Evolutionary conservation across 2,329 filamentous ascomycete species (phyloP), one percentile per base, ranked within the genome.

Genomic region (Aspergillus brunneoviolaceus): DNA sequence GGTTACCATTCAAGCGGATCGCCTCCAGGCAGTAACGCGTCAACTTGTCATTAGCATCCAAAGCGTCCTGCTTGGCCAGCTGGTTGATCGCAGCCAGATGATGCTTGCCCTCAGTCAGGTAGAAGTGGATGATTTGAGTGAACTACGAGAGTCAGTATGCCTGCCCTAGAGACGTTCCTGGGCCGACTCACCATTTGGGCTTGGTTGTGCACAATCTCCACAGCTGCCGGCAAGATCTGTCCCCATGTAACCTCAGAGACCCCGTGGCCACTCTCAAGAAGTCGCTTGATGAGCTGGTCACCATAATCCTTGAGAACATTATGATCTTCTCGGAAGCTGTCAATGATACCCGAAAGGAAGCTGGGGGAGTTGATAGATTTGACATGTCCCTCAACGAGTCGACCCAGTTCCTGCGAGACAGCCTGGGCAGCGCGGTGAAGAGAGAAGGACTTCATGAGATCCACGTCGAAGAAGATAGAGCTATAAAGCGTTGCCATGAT

Each of bases 21-120:
- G 87, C 89, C 74, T 91, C 91, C 79, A 89, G 81, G 49, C 85
- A 86, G 70, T 91, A 92, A 45, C 86, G 87, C 1, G 89, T 80
- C 2, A 94, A 80, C 35, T 84, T 77, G 1, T 85, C 81, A 63
- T 92, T 88, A 0, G 82, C 83, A 63, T 87, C 84, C 1, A 78
- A 78, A 0, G 82, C 78, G 4, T 85, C 80, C 45, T 82, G 71
- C 35, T 81, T 77, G 29, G 90, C 85, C 16, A 89, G 77, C 19
- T 77, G 77, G 65, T 88, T 82, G 57, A 93, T 81, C 49, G 87
- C 84, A 0, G 84, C 78, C 0, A 89, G 74, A 67, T 91, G 80
- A 12, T 77, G 65, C 57, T 79, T 75, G 65, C 85, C 84, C 33
- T 83, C 77, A 0, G 84, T 83, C 5, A 92, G 81, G 70, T 89